phyloP scores from a whole-genome alignment of 2,329 filamentous ascomycete genomes.

The Microsporum canis region DNA sequence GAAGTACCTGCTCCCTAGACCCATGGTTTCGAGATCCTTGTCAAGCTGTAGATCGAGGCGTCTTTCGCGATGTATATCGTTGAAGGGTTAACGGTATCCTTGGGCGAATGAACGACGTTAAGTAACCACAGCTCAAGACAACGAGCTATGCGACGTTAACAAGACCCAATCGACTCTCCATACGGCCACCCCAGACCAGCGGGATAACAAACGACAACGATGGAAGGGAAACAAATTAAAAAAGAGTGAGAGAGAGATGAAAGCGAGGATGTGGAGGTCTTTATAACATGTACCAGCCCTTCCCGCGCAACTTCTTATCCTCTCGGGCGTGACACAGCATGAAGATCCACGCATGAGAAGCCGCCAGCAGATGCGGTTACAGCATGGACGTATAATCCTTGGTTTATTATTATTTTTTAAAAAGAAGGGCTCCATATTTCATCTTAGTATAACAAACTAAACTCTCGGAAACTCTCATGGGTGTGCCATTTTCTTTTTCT shows the following conservation, averaged over 20 bases:
- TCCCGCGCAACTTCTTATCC: not conserved
- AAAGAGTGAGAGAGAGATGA: not conserved
- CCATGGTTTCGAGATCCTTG: slow-evolving; percentile 14
- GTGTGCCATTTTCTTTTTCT: not conserved
- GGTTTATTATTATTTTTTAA: not conserved
- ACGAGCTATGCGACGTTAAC: not conserved
- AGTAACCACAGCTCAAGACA: not conserved
- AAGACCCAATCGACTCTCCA: not conserved
- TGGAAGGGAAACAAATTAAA: not conserved
- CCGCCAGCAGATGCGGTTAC: slow-evolving; percentile 1
- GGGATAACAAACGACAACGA: not conserved
- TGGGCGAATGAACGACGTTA: not conserved
- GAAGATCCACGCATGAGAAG: slow-evolving; percentile 1
- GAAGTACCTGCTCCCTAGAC: slow-evolving; percentile 38
- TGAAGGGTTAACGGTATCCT: not conserved
- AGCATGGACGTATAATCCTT: not conserved
- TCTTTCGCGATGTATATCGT: not conserved
- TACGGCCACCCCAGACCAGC: not conserved
- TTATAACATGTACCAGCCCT: not conserved
- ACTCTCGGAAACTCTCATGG: not conserved
- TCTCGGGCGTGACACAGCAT: slow-evolving; percentile 1
- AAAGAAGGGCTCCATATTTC: not conserved
- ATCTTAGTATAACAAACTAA: not conserved
- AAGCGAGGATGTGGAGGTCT: not conserved
- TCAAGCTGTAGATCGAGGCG: not conserved